phyloP scores from a whole-genome alignment of 345 rosid genomes.

The Jatropha curcas region DNA sequence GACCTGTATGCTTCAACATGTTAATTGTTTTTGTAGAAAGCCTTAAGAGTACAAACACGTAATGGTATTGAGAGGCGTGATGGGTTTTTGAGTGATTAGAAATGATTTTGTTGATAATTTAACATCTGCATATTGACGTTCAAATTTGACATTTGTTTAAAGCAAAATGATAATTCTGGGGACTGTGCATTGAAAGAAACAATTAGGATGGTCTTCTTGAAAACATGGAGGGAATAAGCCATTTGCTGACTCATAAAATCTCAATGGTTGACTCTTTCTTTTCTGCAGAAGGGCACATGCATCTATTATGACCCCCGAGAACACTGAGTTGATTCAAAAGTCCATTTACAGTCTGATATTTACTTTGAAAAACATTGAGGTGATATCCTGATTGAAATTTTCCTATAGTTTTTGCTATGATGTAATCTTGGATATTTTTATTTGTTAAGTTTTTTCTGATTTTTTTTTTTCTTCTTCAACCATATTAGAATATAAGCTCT shows the following conservation, averaged over 20 bases:
- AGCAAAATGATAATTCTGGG: background rate
- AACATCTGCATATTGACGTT: background rate
- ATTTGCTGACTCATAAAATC: background rate
- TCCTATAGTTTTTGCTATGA: background rate
- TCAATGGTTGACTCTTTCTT: background rate
- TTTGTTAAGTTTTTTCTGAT: background rate
- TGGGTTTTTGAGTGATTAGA: background rate
- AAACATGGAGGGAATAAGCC: background rate
- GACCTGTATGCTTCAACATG: background rate
- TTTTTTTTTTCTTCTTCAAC: background rate
- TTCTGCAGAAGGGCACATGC: constrained; percentile 43
- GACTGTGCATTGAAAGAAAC: background rate
- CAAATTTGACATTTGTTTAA: background rate
- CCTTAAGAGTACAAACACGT: background rate
- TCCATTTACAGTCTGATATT: constrained; percentile 82
- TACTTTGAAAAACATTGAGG: constrained; percentile 95
- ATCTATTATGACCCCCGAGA: constrained; percentile 90
- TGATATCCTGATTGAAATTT: constrained; percentile 24
- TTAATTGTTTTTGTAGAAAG: background rate
- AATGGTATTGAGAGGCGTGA: no score
- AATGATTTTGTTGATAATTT: background rate
- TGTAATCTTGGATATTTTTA: background rate
- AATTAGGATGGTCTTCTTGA: background rate
- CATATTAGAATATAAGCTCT: constrained; percentile 86
- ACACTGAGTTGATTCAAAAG: constrained; percentile 78